Evolutionary conservation across 345 rosid species (phyloP).

Genomic region (Corymbia maculata): DNA sequence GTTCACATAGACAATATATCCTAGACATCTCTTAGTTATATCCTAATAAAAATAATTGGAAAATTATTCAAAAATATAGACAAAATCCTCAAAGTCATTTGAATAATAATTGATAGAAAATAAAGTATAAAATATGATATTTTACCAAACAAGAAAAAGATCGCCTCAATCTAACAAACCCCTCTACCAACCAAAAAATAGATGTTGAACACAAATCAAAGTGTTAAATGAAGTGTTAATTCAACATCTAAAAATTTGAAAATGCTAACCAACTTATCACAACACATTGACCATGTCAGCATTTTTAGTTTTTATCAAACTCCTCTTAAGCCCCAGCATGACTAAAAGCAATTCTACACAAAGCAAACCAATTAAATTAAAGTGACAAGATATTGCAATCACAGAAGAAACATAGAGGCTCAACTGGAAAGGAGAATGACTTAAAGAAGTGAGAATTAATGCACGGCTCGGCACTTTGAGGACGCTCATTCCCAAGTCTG

Average conservation of each 20-base stretch:
- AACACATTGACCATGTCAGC: background rate
- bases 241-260: background rate
- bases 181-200: background rate
- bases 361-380: background rate
- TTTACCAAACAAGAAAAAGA: background rate
- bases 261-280: background rate
- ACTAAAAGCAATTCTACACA: background rate
- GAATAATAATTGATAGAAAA: too few relatives aligned
- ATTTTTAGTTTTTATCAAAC: background rate
- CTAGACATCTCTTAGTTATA: too few relatives aligned
- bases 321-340: background rate
- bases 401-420: background rate
- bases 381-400: background rate
- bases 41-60: too few relatives aligned
- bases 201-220: background rate
- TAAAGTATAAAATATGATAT: background rate
- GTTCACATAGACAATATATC: too few relatives aligned
- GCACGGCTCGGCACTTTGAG: slow-evolving; percentile 73
- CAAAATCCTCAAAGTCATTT: too few relatives aligned
- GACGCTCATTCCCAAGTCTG: slow-evolving; percentile 77
- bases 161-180: background rate
- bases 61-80: too few relatives aligned
- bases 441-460: slow-evolving; percentile 31
- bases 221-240: background rate
- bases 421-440: background rate